These are phyloP conservation scores for Boletus sp. DNA, from an alignment of 768 basidiomycete species.

Conservation along the genomic window DNA sequence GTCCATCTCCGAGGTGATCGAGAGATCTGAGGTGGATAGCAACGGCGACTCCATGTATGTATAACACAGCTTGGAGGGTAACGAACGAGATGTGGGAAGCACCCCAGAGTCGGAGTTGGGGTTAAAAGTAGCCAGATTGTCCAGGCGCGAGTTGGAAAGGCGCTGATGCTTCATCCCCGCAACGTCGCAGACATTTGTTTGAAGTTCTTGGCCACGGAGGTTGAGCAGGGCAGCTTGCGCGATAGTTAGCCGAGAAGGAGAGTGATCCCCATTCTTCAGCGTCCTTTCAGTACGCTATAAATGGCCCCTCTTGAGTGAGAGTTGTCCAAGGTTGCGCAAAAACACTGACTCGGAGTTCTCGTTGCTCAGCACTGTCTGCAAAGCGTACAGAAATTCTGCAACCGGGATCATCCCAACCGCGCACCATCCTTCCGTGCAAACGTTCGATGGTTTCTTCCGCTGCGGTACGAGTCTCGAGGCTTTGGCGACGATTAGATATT, in stretches of 20 bases:
- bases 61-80: conserved; percentile 22
- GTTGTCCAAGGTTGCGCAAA: background rate
- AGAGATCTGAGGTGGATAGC: conserved; percentile 10
- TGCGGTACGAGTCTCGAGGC: conserved; percentile 65
- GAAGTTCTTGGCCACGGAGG: conserved; percentile 61
- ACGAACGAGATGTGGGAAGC: conserved; percentile 17
- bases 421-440: conserved; percentile 75
- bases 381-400: conserved; percentile 78
- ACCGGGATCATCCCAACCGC: conserved; percentile 74
- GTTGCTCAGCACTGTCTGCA: conserved; percentile 73
- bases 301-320: conserved; percentile 1
- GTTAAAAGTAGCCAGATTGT: conserved; percentile 2
- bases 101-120: background rate
- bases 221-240: conserved; percentile 77
- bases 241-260: conserved; percentile 66
- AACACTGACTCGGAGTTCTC: conserved; percentile 64
- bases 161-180: conserved; percentile 11
- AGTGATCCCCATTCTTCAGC: conserved; percentile 56
- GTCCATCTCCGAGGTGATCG: conserved; percentile 39
- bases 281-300: conserved; percentile 59
- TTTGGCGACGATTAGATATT: conserved; percentile 24
- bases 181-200: conserved; percentile 11
- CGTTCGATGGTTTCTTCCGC: conserved; percentile 77
- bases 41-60: conserved; percentile 16
- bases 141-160: background rate